A percentile compares a stretch with the other conserved stretches of the same genome.
These are phyloP conservation scores for Annulohypoxylon bovei DNA, from an alignment of 495 filamentous ascomycete genomes.

Conservation along the genomic window DNA sequence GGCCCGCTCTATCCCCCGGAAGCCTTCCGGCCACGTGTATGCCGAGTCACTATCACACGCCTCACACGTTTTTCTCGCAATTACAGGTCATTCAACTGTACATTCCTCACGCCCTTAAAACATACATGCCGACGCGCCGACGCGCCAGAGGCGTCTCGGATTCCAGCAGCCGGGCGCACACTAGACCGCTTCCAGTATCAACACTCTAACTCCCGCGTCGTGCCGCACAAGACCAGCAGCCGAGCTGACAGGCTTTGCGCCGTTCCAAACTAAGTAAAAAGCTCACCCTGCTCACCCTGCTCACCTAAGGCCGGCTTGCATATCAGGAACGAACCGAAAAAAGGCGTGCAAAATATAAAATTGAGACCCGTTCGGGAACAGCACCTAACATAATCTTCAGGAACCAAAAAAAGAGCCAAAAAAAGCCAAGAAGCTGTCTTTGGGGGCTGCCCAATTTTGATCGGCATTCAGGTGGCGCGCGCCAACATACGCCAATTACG, in stretches of 20 bases:
- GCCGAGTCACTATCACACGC: slow-evolving; percentile 4
- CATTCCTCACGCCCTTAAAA: not conserved
- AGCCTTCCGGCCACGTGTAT: slow-evolving; percentile 18
- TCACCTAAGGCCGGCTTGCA: not conserved
- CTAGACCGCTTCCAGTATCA: slow-evolving; percentile 6
- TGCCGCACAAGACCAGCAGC: not conserved
- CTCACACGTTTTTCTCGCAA: slow-evolving; percentile 6
- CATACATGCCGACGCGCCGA: not conserved
- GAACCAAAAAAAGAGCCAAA: slow-evolving; percentile 4
- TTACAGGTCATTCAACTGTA: not conserved
- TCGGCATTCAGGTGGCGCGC: slow-evolving; percentile 25
- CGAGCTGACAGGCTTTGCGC: slow-evolving; percentile 21
- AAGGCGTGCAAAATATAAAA: slow-evolving; percentile 6
- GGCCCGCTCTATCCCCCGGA: slow-evolving; percentile 24
- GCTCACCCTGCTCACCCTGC: not conserved
- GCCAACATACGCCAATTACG: slow-evolving; percentile 23
- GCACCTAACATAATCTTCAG: slow-evolving; percentile 10
- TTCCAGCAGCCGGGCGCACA: not conserved
- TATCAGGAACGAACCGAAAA: not conserved
- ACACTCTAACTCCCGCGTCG: not conserved
- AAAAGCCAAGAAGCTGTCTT: not conserved
- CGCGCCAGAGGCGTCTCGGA: not conserved
- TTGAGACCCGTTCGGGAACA: slow-evolving; percentile 13
- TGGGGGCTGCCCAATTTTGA: slow-evolving; percentile 14
- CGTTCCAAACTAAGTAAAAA: slow-evolving; percentile 5